phyloP scores from a whole-genome alignment of 148 eudicot species.

The Limonium bicolor region DNA sequence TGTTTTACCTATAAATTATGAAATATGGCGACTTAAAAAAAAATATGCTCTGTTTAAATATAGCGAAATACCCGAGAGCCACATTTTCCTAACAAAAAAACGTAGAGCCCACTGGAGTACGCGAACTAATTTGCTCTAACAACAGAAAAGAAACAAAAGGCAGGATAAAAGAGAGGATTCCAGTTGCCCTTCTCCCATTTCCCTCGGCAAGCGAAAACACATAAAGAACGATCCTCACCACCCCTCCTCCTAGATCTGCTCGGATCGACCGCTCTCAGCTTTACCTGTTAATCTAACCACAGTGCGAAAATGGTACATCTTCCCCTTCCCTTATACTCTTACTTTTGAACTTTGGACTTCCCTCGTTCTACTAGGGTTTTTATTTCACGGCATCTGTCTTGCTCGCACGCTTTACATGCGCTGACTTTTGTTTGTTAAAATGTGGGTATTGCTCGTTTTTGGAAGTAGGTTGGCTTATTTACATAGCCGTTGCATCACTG shows the following conservation, averaged over 20 bases:
- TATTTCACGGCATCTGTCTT: background rate
- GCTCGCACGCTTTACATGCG: background rate
- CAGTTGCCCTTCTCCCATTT: too few relatives aligned
- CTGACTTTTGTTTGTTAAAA: background rate
- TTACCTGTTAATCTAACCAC: background rate
- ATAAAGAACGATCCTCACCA: too few relatives aligned
- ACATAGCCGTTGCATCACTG: background rate
- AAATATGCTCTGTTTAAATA: too few relatives aligned
- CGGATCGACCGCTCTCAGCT: background rate
- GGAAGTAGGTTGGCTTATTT: background rate
- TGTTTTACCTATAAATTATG: too few relatives aligned
- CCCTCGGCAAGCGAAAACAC: too few relatives aligned
- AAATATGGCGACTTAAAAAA: too few relatives aligned
- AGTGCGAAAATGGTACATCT: background rate
- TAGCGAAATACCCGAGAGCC: too few relatives aligned
- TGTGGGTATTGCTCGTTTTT: background rate
- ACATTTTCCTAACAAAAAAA: too few relatives aligned
- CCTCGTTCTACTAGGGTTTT: constrained; percentile 2
- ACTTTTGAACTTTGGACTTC: background rate
- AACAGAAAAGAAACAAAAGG: too few relatives aligned
- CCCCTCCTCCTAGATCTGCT: background rate
- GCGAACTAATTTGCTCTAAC: too few relatives aligned
- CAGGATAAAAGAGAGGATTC: too few relatives aligned
- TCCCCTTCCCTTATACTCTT: background rate
- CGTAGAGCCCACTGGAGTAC: too few relatives aligned